These are phyloP conservation scores for Shiraia sp. DNA, from an alignment of 2,329 filamentous ascomycete genomes.

Conservation along the genomic window DNA sequence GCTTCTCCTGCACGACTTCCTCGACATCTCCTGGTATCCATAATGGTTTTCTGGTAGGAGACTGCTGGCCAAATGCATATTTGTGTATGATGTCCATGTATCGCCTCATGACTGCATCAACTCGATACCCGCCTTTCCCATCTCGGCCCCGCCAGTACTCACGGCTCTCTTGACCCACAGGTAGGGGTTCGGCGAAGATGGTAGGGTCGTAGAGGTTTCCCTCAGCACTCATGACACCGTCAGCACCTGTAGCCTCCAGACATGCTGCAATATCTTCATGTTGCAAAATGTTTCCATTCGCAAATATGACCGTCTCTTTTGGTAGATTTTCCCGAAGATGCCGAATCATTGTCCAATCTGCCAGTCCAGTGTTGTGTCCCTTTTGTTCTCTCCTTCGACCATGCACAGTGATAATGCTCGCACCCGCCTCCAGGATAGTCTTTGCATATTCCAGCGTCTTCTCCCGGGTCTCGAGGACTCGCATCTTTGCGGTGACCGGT, in stretches of 20 bases:
- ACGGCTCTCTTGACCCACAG: constrained; percentile 63
- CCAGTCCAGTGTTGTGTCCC: constrained; percentile 89
- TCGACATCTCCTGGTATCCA: constrained; percentile 65
- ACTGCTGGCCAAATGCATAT: constrained; percentile 68
- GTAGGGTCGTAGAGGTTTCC: constrained; percentile 90
- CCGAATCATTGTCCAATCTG: constrained; percentile 85
- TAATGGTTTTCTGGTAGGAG: constrained; percentile 70
- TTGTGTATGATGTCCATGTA: constrained; percentile 90
- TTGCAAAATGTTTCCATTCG: constrained; percentile 91
- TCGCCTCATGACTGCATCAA: constrained; percentile 83
- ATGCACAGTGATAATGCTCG: constrained; percentile 92
- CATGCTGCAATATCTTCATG: constrained; percentile 77
- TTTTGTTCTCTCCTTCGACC: constrained; percentile 89
- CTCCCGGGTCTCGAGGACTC: constrained; percentile 84
- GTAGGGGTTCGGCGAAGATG: constrained; percentile 75
- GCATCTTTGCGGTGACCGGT: constrained; percentile 93
- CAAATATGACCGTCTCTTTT: constrained; percentile 87
- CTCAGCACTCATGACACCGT: constrained; percentile 95
- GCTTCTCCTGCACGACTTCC: constrained; percentile 43
- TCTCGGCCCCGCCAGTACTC: constrained; percentile 86
- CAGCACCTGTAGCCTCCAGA: constrained; percentile 80
- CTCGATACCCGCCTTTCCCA: constrained; percentile 80
- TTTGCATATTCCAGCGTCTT: constrained; percentile 86
- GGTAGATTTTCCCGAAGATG: constrained; percentile 84
- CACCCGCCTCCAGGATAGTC: constrained; percentile 83